Evolutionary conservation across 2,329 filamentous ascomycete genomes (phyloP).

Genomic region (Chalaropsis ovoidea): DNA sequence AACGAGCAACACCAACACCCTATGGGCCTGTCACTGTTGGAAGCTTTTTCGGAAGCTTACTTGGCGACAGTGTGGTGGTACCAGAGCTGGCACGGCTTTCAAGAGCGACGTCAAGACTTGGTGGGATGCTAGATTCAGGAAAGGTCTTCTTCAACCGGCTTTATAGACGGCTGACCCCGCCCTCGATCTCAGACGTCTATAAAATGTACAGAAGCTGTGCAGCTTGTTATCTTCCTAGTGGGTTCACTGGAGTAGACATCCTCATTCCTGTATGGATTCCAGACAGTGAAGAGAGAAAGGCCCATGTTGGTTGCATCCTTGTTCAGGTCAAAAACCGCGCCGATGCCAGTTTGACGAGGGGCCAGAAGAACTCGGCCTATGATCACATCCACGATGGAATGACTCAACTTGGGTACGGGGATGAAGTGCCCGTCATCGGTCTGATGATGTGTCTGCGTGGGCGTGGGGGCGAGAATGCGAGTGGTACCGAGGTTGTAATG

Average conservation of each 20-base stretch:
- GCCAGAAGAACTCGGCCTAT: neutral
- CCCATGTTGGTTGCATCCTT: neutral
- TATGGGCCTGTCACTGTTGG: neutral
- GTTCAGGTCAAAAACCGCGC: neutral
- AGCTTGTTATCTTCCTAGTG: neutral
- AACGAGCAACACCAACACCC: neutral
- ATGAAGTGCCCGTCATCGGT: neutral
- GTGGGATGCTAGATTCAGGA: too few relatives aligned
- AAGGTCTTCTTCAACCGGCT: too few relatives aligned
- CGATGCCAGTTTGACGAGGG: neutral
- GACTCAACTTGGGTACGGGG: neutral
- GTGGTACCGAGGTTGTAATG: too few relatives aligned
- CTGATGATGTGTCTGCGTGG: neutral
- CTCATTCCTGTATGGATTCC: neutral
- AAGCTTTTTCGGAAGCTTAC: neutral
- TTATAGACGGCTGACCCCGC: neutral
- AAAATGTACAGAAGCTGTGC: neutral
- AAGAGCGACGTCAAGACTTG: too few relatives aligned
- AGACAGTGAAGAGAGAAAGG: neutral
- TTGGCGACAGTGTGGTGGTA: neutral
- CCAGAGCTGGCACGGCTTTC: too few relatives aligned
- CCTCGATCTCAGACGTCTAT: neutral
- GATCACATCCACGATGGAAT: neutral
- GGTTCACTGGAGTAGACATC: neutral
- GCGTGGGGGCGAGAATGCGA: too few relatives aligned